Percentiles rank a stretch among this genome's conserved stretches.
Conservation (phyloP, 257 asterid species). For the Solanum sejunctum region DNA sequence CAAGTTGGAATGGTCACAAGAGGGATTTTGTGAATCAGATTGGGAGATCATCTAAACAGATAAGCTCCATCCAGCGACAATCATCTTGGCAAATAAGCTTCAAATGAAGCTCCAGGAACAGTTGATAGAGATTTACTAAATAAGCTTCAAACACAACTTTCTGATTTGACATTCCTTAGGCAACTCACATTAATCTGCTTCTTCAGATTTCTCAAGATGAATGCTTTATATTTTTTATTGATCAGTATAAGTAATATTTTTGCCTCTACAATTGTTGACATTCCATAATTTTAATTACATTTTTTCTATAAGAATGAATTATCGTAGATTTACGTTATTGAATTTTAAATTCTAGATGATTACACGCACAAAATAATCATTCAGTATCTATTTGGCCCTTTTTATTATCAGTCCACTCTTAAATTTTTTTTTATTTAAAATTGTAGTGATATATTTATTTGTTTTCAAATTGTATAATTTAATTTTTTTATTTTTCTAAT, state of each 20-base stretch:
- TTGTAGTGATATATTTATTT: background rate
- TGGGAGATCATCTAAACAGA: constrained; percentile 11
- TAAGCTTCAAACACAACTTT: background rate
- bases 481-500: background rate
- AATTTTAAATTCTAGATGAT: too few relatives aligned
- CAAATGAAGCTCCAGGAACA: background rate
- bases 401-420: background rate
- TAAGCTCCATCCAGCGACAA: background rate
- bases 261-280: background rate
- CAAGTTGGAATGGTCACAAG: background rate
- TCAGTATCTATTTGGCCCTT: background rate
- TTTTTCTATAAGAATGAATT: too few relatives aligned
- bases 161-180: background rate
- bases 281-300: too few relatives aligned
- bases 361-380: too few relatives aligned
- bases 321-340: too few relatives aligned
- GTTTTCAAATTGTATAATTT: background rate
- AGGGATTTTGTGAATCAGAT: constrained; percentile 10
- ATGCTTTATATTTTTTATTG: background rate
- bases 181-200: background rate
- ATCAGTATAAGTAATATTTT: background rate
- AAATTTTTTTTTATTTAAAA: background rate
- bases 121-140: background rate
- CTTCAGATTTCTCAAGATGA: background rate
- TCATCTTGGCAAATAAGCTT: background rate